These are phyloP conservation scores for Pichia sp. DNA, from an alignment of 1,139 yeast genomes.

Conservation along the genomic window DNA sequence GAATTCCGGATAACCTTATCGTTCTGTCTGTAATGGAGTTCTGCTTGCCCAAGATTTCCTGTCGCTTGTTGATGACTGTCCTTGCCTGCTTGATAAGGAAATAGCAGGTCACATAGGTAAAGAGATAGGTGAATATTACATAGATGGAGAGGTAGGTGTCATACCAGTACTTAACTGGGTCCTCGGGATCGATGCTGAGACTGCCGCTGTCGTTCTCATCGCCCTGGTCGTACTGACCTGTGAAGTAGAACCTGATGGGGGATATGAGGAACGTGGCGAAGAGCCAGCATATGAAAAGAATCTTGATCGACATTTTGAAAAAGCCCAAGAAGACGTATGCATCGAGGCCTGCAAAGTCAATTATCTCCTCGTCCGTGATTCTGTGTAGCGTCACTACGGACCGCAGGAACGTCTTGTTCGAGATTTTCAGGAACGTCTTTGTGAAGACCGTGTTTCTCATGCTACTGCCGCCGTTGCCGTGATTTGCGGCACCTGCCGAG, in stretches of 20 bases:
- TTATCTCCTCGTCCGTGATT: constrained; percentile 69
- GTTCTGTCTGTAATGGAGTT: constrained; percentile 92
- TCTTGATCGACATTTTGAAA: constrained; percentile 67
- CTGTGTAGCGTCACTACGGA: constrained; percentile 70
- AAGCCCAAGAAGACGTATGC: constrained; percentile 81
- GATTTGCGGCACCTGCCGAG: background rate
- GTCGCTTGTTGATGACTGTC: constrained; percentile 71
- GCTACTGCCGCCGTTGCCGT: constrained; percentile 16
- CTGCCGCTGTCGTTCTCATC: constrained; percentile 20
- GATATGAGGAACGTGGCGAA: constrained; percentile 60
- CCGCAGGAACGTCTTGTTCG: constrained; percentile 58
- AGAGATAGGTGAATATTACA: constrained; percentile 79
- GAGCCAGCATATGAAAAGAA: constrained; percentile 48
- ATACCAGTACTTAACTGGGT: constrained; percentile 16
- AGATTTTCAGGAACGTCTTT: constrained; percentile 18
- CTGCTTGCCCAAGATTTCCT: constrained; percentile 79
- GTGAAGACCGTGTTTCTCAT: constrained; percentile 3
- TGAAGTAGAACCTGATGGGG: constrained; percentile 64
- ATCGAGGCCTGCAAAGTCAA: constrained; percentile 89
- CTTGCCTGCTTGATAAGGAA: constrained; percentile 65
- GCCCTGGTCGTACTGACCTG: constrained; percentile 56
- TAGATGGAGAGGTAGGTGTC: constrained; percentile 65
- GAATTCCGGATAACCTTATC: constrained; percentile 85
- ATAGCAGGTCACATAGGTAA: constrained; percentile 65
- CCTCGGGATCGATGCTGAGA: background rate